Evolutionary conservation across 805 yeast genomes (phyloP), one percentile per base, ranked within the genome.

Genomic region (Zygosaccharomyces siamensis): DNA sequence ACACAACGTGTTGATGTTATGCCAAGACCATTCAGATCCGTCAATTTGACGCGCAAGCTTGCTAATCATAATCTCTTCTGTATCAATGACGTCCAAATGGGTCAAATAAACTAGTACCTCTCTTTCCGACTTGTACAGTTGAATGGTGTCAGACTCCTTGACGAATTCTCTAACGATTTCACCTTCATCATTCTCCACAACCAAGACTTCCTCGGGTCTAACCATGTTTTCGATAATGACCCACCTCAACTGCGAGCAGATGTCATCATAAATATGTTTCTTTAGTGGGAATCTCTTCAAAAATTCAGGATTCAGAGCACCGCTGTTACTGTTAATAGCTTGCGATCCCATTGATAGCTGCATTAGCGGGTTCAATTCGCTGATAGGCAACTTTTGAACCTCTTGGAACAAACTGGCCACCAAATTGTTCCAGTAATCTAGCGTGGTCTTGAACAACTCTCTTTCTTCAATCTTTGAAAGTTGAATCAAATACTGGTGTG

Each of bases 1-100:
- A 74, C 98, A 93, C 56, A 93, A 72, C 2, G 98, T 93, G 69
- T 93, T 93, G 61, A 93, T 85, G 65, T 92, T 92, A 67, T 89
- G 95, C 98, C 99, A 93, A 26, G 97, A 90, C 99, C 99, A 93
- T 72, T 93, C 99, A 48, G 87, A 77, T 39, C 95, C 98, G 69
- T 93, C 98, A 46, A 92, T 83, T 72, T 93, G 99, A 61, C 86
- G 80, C 12, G 93, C 87, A 57, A 93, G 77, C 70, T 93, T 93
- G 50, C 84, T 88, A 49, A 84, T 84, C 97, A 93, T 89, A 62
- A 93, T 92, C 54, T 80, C 80, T 64, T 93, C 97, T 7, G 97
- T 93, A 68, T 93, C 96, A 52, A 84, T 79, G 37, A 93, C 97
- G 67, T 93, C 93, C 68, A 93, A 78, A 69, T 93, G 99, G 5